These are phyloP conservation scores for Orbilia oligospora DNA, from an alignment of 2,329 filamentous ascomycete genomes.

Conservation along the genomic window DNA sequence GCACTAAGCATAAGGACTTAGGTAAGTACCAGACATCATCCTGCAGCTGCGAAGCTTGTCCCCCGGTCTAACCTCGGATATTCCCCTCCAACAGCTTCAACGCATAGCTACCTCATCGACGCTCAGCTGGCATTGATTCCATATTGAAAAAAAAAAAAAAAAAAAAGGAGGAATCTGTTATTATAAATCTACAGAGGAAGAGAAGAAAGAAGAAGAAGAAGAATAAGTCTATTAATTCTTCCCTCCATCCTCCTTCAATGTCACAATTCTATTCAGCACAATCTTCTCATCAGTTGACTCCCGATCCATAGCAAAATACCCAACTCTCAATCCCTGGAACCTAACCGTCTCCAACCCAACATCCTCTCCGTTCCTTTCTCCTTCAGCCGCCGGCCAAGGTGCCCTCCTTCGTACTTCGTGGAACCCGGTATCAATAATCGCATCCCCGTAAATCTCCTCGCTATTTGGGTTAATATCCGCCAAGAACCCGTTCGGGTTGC, in stretches of 20 bases:
- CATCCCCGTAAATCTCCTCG: slow-evolving; percentile 82
- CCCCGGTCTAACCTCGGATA: slow-evolving; percentile 14
- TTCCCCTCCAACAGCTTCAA: slow-evolving; percentile 18
- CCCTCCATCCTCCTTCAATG: slow-evolving; percentile 86
- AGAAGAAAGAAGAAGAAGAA: not conserved
- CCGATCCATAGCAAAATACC: slow-evolving; percentile 85
- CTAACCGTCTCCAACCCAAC: slow-evolving; percentile 81
- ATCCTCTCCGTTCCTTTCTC: slow-evolving; percentile 76
- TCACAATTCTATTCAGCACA: slow-evolving; percentile 91
- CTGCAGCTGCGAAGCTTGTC: slow-evolving; percentile 31
- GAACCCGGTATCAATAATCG: slow-evolving; percentile 86
- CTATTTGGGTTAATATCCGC: slow-evolving; percentile 87
- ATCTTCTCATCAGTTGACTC: slow-evolving; percentile 85
- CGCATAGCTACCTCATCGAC: not conserved
- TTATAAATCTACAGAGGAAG: not conserved
- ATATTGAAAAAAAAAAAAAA: no score
- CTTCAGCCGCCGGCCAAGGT: slow-evolving; percentile 85
- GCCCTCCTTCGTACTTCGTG: slow-evolving; percentile 80
- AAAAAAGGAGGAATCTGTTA: no score
- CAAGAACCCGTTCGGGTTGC: slow-evolving; percentile 83
- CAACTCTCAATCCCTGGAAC: slow-evolving; percentile 92
- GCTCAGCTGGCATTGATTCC: no score
- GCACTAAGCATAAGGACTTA: no score
- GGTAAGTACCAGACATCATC: slow-evolving; percentile 46
- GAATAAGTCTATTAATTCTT: slow-evolving; percentile 69